A percentile compares a stretch with the other conserved stretches of the same genome.
phyloP scores from a whole-genome alignment of 306 rosid genomes.

The apple (Malus domestica) region DNA sequence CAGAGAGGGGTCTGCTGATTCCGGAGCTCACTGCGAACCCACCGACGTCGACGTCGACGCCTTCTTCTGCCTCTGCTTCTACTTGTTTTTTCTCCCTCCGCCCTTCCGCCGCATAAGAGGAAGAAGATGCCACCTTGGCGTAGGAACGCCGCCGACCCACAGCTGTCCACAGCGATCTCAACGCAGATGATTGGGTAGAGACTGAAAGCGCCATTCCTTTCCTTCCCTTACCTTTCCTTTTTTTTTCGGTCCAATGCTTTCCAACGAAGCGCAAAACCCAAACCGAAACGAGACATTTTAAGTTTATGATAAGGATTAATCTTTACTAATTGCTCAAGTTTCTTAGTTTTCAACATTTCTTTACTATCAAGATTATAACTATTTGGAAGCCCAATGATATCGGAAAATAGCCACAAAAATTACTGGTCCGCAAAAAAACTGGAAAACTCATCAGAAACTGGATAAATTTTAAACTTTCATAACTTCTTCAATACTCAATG shows the following conservation, averaged over 20 bases:
- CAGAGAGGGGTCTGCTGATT: conserved; percentile 62
- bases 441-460: too few relatives aligned
- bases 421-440: accelerated
- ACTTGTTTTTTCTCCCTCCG: not conserved
- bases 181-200: not conserved
- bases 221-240: too few relatives aligned
- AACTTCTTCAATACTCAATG: too few relatives aligned
- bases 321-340: too few relatives aligned
- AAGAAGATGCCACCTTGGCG: conserved; percentile 5
- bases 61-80: not conserved
- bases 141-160: not conserved
- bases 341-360: too few relatives aligned
- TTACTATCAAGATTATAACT: too few relatives aligned
- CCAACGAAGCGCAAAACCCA: not conserved
- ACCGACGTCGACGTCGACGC: not conserved
- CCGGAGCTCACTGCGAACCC: conserved; percentile 33
- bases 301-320: too few relatives aligned
- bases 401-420: too few relatives aligned
- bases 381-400: too few relatives aligned
- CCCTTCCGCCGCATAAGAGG: not conserved
- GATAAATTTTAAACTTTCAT: too few relatives aligned
- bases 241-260: not conserved
- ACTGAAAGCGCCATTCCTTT: not conserved
- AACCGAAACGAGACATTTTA: not conserved
- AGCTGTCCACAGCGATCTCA: not conserved